Evolutionary conservation across 2,329 filamentous ascomycete genomes (phyloP).

Genomic region (Calonectria pauciramosa): DNA sequence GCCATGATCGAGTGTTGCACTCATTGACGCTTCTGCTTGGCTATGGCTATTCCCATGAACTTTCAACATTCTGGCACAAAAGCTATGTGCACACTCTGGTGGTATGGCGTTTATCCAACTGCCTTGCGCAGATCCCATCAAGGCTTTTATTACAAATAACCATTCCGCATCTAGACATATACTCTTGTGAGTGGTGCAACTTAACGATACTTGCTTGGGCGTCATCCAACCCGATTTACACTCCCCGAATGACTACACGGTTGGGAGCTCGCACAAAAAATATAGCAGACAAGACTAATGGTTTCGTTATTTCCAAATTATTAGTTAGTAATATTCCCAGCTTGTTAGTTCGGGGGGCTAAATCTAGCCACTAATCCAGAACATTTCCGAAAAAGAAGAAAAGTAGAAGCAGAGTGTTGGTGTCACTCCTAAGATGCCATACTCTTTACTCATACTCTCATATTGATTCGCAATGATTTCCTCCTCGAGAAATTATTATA

Average conservation of each 20-base stretch:
- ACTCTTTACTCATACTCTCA: no score
- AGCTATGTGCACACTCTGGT: no score
- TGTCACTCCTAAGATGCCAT: no score
- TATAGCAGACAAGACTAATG: background rate
- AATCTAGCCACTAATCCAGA: background rate
- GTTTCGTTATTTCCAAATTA: background rate
- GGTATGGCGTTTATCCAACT: no score
- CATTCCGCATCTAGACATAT: background rate
- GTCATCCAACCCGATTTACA: background rate
- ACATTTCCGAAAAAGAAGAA: background rate
- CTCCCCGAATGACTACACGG: background rate
- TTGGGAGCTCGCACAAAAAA: background rate
- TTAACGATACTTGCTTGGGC: background rate
- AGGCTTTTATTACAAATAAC: background rate
- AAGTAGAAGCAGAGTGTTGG: no score
- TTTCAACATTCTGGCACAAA: no score
- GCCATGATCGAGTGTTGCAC: no score
- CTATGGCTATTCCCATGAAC: no score
- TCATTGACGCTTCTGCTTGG: no score
- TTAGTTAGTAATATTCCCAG: background rate
- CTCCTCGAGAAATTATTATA: no score
- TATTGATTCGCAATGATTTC: no score
- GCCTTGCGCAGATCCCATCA: background rate
- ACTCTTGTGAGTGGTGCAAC: background rate
- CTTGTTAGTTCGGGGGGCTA: background rate